phyloP scores from a whole-genome alignment of 306 rosid species.

The Abrus pulchellus region DNA sequence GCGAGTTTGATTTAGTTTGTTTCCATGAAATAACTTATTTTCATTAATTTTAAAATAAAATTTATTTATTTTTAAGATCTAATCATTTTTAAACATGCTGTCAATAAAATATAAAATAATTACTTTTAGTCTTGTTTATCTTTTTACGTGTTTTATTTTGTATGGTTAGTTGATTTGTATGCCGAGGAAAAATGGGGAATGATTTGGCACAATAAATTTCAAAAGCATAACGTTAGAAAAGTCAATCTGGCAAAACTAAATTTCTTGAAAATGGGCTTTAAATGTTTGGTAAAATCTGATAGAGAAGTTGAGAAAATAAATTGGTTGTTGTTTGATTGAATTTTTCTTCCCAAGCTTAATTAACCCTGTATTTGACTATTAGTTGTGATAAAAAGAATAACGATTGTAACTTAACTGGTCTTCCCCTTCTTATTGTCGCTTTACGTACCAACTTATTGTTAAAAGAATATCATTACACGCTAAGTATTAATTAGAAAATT shows the following conservation, averaged over 20 bases:
- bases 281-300: constrained; percentile 50
- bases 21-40: no score
- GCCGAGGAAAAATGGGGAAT: not conserved
- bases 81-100: no score
- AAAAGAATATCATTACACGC: no score
- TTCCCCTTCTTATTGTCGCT: not conserved
- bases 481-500: no score
- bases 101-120: no score
- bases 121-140: not conserved
- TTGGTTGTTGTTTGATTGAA: not conserved
- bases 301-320: constrained; percentile 1
- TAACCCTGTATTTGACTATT: not conserved
- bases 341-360: not conserved
- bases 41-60: no score
- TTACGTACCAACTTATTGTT: no score
- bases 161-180: not conserved
- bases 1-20: no score
- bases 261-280: not conserved
- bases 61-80: no score
- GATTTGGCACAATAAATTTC: not conserved
- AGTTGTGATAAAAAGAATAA: not conserved
- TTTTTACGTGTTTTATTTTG: not conserved
- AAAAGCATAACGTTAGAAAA: not conserved
- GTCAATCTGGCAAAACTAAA: not conserved
- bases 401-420: not conserved